Evolutionary conservation across 371 early-diverging fungal genomes (phyloP).

Genomic region (Haplosporangium sp.): DNA sequence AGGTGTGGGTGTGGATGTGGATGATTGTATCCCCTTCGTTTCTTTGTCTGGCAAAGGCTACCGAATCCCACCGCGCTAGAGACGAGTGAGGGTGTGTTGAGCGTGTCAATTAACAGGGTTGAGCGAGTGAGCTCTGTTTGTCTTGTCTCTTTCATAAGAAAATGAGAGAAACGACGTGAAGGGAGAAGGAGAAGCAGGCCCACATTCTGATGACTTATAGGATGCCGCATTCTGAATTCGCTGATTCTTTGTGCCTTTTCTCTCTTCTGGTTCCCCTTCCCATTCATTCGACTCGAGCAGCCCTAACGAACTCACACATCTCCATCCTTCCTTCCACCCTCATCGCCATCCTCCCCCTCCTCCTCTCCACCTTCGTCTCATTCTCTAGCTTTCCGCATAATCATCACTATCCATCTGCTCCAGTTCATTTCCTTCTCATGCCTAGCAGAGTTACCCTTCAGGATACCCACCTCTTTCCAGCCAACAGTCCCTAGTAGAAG

Average conservation of each 20-base stretch:
- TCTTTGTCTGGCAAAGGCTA: too few relatives aligned
- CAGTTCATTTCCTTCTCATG: not conserved
- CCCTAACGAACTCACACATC: slow-evolving; percentile 22
- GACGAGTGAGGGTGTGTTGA: too few relatives aligned
- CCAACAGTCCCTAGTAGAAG: slow-evolving; percentile 1
- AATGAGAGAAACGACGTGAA: not conserved
- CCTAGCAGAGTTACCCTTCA: too few relatives aligned
- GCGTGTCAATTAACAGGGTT: too few relatives aligned
- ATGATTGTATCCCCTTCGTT: too few relatives aligned
- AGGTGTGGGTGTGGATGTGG: too few relatives aligned
- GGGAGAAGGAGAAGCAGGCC: not conserved
- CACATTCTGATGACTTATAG: slow-evolving; percentile 6
- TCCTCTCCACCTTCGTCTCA: slow-evolving; percentile 1
- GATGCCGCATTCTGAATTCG: slow-evolving; percentile 7
- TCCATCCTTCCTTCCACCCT: slow-evolving; percentile 5
- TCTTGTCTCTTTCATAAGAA: not conserved
- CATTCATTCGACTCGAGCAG: slow-evolving; percentile 28
- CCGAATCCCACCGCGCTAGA: too few relatives aligned
- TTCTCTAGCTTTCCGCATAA: not conserved
- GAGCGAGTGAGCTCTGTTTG: too few relatives aligned
- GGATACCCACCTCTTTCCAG: not conserved
- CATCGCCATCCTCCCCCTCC: slow-evolving; percentile 5
- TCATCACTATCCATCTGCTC: not conserved
- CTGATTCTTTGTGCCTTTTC: slow-evolving; percentile 32
- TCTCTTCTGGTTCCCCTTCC: slow-evolving; percentile 40